A percentile compares a stretch with the other conserved stretches of the same genome.
Evolutionary conservation across 2,329 filamentous ascomycete species (phyloP).

Genomic region (Huntiella moniliformis): DNA sequence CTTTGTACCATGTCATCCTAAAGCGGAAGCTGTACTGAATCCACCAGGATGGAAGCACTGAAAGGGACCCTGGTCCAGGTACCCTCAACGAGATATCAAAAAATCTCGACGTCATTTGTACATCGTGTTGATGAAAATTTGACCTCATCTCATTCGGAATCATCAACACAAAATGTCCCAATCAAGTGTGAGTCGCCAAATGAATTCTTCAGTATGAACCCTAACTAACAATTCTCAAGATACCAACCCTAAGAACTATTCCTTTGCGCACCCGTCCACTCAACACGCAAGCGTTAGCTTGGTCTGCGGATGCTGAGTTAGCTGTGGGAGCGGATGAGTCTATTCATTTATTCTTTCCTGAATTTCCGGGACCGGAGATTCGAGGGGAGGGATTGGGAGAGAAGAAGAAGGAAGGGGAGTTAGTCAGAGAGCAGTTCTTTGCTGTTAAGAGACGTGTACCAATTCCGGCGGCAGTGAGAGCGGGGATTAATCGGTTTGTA

Average conservation of each 20-base stretch:
- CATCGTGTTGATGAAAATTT: not conserved
- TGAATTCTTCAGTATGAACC: no score
- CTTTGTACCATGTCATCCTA: no score
- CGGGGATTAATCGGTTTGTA: slow-evolving; percentile 9
- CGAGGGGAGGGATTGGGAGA: slow-evolving; percentile 9
- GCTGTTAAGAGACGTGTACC: slow-evolving; percentile 12
- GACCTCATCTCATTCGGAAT: not conserved
- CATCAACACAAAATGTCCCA: not conserved
- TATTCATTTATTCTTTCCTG: slow-evolving; percentile 31
- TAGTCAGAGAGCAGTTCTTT: slow-evolving; percentile 12
- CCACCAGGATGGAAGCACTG: no score
- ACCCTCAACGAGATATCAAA: not conserved
- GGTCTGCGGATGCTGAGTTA: slow-evolving; percentile 39
- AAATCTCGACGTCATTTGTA: not conserved
- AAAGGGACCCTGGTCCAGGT: no score
- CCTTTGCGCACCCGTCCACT: slow-evolving; percentile 25
- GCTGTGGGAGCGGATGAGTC: slow-evolving; percentile 38
- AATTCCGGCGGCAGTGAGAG: slow-evolving; percentile 10
- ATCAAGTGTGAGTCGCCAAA: slow-evolving; percentile 1
- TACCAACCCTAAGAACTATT: slow-evolving; percentile 29
- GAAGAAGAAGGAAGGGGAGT: not conserved
- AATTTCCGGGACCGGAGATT: slow-evolving; percentile 18
- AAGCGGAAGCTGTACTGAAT: no score
- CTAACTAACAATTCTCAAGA: slow-evolving; percentile 16
- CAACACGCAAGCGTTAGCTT: slow-evolving; percentile 25